A percentile compares a stretch with the other conserved stretches of the same genome.
Conservation (phyloP, 345 rosid genomes). For the Triadica sebifera region DNA sequence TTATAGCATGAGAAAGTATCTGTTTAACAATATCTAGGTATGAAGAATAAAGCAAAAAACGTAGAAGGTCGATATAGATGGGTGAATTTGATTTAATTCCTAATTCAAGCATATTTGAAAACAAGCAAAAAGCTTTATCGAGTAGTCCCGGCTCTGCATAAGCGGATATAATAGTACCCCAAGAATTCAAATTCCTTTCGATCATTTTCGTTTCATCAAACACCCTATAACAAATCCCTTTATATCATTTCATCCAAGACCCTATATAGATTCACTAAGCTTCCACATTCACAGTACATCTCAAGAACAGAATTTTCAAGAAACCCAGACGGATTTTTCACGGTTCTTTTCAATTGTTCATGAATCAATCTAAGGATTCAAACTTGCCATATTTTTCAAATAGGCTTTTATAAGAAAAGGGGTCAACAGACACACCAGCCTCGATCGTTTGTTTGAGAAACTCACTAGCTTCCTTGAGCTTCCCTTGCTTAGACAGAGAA, state of each 20-base stretch:
- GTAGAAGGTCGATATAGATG: slow-evolving; percentile 42
- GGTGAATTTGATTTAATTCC: slow-evolving; percentile 38
- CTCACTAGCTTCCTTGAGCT: slow-evolving; percentile 59
- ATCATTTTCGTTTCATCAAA: slow-evolving; percentile 67
- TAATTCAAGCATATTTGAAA: slow-evolving; percentile 37
- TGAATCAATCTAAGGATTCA: slow-evolving; percentile 46
- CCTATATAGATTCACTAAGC: slow-evolving; percentile 49
- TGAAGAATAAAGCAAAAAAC: slow-evolving; percentile 40
- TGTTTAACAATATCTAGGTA: slow-evolving; percentile 48
- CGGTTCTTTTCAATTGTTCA: slow-evolving; percentile 27
- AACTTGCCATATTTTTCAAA: slow-evolving; percentile 45
- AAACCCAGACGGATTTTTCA: slow-evolving; percentile 34
- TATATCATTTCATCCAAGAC: no score
- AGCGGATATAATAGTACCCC: slow-evolving; percentile 52
- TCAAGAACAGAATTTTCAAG: slow-evolving; percentile 43
- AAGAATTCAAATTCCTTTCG: slow-evolving; percentile 42
- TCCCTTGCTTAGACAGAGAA: slow-evolving; percentile 53
- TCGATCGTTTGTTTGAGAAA: slow-evolving; percentile 52
- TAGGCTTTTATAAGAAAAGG: slow-evolving; percentile 43
- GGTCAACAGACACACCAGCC: slow-evolving; percentile 44
- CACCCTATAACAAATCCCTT: no score
- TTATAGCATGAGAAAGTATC: slow-evolving; percentile 56
- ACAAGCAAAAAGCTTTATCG: slow-evolving; percentile 41
- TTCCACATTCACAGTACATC: slow-evolving; percentile 56
- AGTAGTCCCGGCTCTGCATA: slow-evolving; percentile 38